Evolutionary conservation across 768 basidiomycete species (phyloP), one percentile per base, ranked within the genome.

Genomic region (Agaricus sinodeliciosus): DNA sequence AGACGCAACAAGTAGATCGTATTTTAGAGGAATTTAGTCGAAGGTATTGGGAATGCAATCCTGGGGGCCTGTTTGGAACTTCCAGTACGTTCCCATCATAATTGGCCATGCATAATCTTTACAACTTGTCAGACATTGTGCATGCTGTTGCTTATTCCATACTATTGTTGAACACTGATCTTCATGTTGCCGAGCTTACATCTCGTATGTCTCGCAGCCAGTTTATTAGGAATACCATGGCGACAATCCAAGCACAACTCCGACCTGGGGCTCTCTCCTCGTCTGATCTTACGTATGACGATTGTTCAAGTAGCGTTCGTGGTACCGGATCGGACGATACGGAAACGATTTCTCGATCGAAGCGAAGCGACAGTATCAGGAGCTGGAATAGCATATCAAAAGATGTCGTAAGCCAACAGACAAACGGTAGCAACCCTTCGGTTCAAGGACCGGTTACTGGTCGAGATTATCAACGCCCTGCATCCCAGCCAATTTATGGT

Each of bases 1-100:
- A 99, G 67, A 95, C 95, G 0, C 96, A 99, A 63, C 94, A 98
- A 70, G 87, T 99, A 40, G 96, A 98, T 66, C 85, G 96, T 40
- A 97, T 99, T 56, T 76, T 99, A 4, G 93, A 92, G 55, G 85
- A 84, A 57, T 97, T 99, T 61, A 90, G 90, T 61, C 74, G 82
- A 37, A 82, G 92, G 8, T 99, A 92, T 66, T 96, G 85, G 81
- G 85, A 93, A 41, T 93, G 91, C 65, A 98, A 98, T 64, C 87
- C 90, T 0, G 71, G 71, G 1, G 79, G 80, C 19, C 59, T 90
- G n/a, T 94, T 87, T 63, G 91, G 90, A 41, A 90, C 83, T 63
- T 78, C 91, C 7, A 87, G 94, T 94, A 61, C 25, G 40, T 41
- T 28, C 47, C 22, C 28, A 40, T 44, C 6, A 13, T 13, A 2